These are phyloP conservation scores for Plasmodium adleri DNA, from an alignment of 169 alveolate species.

Conservation along the genomic window DNA sequence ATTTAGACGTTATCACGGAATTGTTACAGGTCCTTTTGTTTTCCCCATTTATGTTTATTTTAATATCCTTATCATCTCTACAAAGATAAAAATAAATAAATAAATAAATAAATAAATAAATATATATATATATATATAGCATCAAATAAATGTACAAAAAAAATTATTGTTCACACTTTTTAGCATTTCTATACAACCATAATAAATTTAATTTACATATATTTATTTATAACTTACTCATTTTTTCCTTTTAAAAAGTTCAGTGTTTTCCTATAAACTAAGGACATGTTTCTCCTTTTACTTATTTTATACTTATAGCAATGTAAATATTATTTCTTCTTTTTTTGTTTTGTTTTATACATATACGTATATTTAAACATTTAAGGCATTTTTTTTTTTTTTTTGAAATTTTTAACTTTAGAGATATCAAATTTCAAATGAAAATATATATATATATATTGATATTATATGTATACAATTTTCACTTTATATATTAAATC, in stretches of 20 bases:
- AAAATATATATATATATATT: too few relatives aligned
- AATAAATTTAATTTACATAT: background rate
- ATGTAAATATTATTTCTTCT: constrained; percentile 4
- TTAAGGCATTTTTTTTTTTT: constrained; percentile 29
- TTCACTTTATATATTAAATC: constrained; percentile 12
- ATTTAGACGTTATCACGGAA: constrained; percentile 89
- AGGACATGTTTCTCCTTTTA: constrained; percentile 28
- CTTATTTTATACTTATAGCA: constrained; percentile 6
- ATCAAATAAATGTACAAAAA: background rate
- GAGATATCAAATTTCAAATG: too few relatives aligned
- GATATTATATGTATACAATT: background rate
- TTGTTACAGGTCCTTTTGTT: constrained; percentile 77
- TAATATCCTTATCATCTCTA: constrained; percentile 29
- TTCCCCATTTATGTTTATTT: constrained; percentile 48
- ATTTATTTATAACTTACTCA: constrained; percentile 18
- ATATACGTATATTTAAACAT: constrained; percentile 8
- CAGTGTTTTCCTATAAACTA: constrained; percentile 44
- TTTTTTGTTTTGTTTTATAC: constrained; percentile 17
- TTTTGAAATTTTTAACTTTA: background rate
- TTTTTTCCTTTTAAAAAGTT: constrained; percentile 35
- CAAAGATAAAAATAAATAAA: background rate
- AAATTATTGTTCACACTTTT: background rate
- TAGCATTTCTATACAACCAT: background rate
- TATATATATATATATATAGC: background rate
- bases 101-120: background rate